Base-by-base conservation (phyloP, 2,329 filamentous ascomycete species). In the Lachnellula hyalina region DNA sequence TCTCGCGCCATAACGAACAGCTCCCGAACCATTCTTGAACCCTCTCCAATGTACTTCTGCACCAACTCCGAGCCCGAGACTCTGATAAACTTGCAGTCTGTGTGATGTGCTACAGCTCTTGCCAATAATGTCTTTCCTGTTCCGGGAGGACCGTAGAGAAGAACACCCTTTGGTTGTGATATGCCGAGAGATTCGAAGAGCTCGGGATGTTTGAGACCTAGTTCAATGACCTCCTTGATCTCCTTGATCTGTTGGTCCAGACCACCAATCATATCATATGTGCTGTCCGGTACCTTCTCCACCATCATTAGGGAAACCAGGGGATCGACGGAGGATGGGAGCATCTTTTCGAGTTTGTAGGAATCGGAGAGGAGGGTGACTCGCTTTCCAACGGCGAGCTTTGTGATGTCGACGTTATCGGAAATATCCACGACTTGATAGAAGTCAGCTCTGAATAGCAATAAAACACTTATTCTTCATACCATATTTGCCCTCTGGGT, bases 271-370 rank as follows among this genome's bases (percentile, higher is more conserved):
- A 99, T 99, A 77, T 99, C 94, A 79, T 99, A 99, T 71, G 94
- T 99, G 77, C 91, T 96, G 79, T 99, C 94, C 15, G 94, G 94
- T 15, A 99, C 94, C 81, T 99, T 99, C 73, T 99, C 94, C 51
- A 99, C 94, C 94, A 99, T 99, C 94, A 99, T 99, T 72, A 99
- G 89, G 36, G 94, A 99, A 54, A 99, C 94, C 55, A 99, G 87
- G 38, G 94, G 94, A 70, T 99, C 94, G 70, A 99, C 94, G 19
- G 94, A 99, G 53, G 94, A 97, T 19, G 94, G 94, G 9, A 99
- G 85, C 77, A 97, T 95, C 79, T 96, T 96, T 72, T 97, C 94
- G 67, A 99, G 86, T 76, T 96, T 96, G 82, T 99, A 99, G 63
- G 90, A 93, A 73, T 99, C 94, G 67, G 92, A 96, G 55, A 99